Conservation (phyloP, 345 rosid genomes). For the Zanthoxylum bungeanum region DNA sequence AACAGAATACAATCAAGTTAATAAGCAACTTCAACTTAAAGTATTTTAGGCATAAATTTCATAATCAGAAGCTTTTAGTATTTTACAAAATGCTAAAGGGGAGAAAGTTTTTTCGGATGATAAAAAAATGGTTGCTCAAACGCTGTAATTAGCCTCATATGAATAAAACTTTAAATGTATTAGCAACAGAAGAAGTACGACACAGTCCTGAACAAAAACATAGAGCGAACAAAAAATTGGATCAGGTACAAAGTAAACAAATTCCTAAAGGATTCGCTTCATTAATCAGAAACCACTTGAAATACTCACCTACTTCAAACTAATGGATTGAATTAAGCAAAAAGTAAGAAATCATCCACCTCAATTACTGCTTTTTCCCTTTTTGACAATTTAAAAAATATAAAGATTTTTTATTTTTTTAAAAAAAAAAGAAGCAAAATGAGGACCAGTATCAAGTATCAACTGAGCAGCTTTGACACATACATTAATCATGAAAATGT, state of each 20-base stretch:
- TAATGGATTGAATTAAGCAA: too few relatives aligned
- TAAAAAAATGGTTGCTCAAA: background rate
- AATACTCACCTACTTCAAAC: too few relatives aligned
- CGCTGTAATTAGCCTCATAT: background rate
- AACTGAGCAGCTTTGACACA: too few relatives aligned
- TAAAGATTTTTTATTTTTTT: too few relatives aligned
- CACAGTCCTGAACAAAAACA: background rate
- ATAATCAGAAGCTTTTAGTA: background rate
- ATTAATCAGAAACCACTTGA: too few relatives aligned
- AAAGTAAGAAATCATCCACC: too few relatives aligned
- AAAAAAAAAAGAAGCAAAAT: too few relatives aligned
- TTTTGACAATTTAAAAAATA: too few relatives aligned
- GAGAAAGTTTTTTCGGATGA: background rate
- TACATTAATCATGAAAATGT: too few relatives aligned
- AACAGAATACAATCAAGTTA: conserved; percentile 12
- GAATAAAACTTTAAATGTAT: background rate
- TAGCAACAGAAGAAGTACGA: background rate
- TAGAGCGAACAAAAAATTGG: background rate
- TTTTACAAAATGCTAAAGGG: background rate
- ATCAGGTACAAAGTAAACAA: background rate
- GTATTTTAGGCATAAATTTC: background rate
- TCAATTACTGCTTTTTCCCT: too few relatives aligned
- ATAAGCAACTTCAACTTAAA: background rate
- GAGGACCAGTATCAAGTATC: too few relatives aligned
- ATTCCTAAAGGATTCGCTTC: background rate